Conservation (phyloP, 1,139 yeast genomes). For the Pichia sp. region DNA sequence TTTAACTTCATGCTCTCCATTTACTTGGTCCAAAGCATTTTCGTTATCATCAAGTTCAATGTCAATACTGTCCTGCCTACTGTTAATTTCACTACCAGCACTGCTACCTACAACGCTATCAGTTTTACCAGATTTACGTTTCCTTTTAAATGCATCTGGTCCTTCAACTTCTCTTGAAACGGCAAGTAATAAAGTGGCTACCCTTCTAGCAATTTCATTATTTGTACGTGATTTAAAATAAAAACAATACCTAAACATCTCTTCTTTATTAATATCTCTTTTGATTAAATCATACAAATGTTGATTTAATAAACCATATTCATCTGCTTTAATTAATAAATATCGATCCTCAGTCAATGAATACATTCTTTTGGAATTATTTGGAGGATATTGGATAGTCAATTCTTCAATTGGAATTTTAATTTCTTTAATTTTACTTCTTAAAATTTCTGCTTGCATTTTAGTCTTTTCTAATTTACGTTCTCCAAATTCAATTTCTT, state of each 20-base stretch:
- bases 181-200: conserved; percentile 70
- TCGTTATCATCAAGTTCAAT: too few species aligned
- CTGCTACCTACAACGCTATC: neutral
- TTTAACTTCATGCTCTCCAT: neutral
- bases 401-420: conserved; percentile 73
- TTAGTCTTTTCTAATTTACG: conserved; percentile 60
- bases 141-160: conserved; percentile 43
- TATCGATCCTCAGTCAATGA: conserved; percentile 85
- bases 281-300: conserved; percentile 70
- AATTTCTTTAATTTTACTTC: conserved; percentile 54
- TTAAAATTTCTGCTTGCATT: conserved; percentile 62
- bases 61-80: conserved; percentile 26
- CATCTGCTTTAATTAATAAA: conserved; percentile 63
- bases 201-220: conserved; percentile 76
- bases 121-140: conserved; percentile 16
- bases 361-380: conserved; percentile 79
- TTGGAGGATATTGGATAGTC: conserved; percentile 81
- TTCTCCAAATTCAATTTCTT: conserved; percentile 88
- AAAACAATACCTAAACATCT: conserved; percentile 84
- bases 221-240: conserved; percentile 80
- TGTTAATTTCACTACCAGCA: conserved; percentile 13
- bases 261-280: conserved; percentile 66
- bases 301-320: conserved; percentile 69
- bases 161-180: conserved; percentile 78
- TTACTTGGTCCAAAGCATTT: too few species aligned